Percentiles rank a stretch among this genome's conserved stretches.
These are phyloP conservation scores for Calonectria fujianensis DNA, from an alignment of 2,329 filamentous ascomycete species.

Conservation along the genomic window DNA sequence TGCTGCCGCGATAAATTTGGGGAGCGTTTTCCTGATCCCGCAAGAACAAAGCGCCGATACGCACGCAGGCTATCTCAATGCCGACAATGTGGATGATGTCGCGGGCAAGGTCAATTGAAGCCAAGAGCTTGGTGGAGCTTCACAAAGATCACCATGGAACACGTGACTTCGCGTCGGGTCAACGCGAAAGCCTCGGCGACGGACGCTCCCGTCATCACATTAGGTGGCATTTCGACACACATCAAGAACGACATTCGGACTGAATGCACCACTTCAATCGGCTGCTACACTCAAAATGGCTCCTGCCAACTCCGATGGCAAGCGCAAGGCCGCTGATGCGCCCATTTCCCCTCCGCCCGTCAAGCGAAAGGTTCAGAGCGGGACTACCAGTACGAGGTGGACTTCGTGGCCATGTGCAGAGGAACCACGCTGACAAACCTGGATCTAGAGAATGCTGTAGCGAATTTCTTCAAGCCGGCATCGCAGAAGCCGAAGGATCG, in stretches of 20 bases:
- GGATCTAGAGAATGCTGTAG: slow-evolving; percentile 78
- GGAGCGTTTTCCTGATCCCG: background rate
- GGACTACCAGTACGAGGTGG: slow-evolving; percentile 68
- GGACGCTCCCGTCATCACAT: slow-evolving; percentile 10
- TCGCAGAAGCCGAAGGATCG: slow-evolving; percentile 90
- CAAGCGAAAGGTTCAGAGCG: slow-evolving; percentile 72
- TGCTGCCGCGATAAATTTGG: background rate
- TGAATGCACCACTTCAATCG: slow-evolving; percentile 43
- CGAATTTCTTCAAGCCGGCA: slow-evolving; percentile 90
- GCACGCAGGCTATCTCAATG: slow-evolving; percentile 18
- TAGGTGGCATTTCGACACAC: slow-evolving; percentile 15
- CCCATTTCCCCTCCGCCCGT: slow-evolving; percentile 72
- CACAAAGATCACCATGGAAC: slow-evolving; percentile 19
- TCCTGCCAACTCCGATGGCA: slow-evolving; percentile 50
- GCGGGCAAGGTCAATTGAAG: slow-evolving; percentile 12
- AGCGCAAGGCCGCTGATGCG: slow-evolving; percentile 63
- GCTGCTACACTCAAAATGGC: slow-evolving; percentile 51
- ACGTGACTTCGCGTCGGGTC: slow-evolving; percentile 59
- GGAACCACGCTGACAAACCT: slow-evolving; percentile 43
- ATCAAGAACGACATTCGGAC: slow-evolving; percentile 18
- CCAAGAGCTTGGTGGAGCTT: slow-evolving; percentile 34
- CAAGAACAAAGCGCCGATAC: background rate
- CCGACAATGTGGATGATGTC: slow-evolving; percentile 17
- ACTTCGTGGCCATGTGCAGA: background rate
- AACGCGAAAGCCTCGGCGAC: slow-evolving; percentile 42